Conservation (phyloP, 1,284 basidiomycete genomes). For the Pseudozyma tsukubaensis region DNA sequence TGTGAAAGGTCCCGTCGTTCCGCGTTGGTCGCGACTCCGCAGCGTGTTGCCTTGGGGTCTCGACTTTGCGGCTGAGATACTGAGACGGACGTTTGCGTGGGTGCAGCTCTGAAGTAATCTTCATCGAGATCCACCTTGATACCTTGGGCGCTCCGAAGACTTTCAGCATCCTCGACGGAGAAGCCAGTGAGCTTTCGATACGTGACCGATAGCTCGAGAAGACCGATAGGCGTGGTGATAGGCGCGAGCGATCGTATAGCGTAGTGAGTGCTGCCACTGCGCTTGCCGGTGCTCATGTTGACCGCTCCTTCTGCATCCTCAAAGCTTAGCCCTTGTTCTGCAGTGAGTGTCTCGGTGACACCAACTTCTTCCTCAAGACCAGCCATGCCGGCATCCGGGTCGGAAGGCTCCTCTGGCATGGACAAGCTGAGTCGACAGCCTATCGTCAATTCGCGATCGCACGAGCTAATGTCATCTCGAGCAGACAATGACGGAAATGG, state of each 20-base stretch:
- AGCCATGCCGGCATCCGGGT: not conserved
- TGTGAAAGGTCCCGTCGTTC: not conserved
- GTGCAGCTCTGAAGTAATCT: slow-evolving; percentile 50
- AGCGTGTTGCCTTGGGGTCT: too few relatives aligned
- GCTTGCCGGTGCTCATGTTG: not conserved
- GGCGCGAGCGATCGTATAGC: slow-evolving; percentile 17
- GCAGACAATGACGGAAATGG: slow-evolving; percentile 22
- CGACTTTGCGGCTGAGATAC: not conserved
- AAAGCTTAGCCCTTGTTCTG: not conserved
- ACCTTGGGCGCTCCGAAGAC: slow-evolving; percentile 17
- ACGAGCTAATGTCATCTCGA: slow-evolving; percentile 20
- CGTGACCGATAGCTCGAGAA: slow-evolving; percentile 44
- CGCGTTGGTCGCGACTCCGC: not conserved
- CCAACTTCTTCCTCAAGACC: slow-evolving; percentile 10
- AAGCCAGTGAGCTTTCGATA: slow-evolving; percentile 48
- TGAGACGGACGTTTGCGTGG: not conserved
- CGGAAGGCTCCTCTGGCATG: not conserved
- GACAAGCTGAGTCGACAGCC: slow-evolving; percentile 52
- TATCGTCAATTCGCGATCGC: slow-evolving; percentile 49
- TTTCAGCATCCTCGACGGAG: slow-evolving; percentile 43
- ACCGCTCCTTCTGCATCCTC: not conserved
- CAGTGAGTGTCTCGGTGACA: slow-evolving; percentile 8
- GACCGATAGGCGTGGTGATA: slow-evolving; percentile 38
- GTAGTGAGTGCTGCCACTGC: slow-evolving; percentile 16
- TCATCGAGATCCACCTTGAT: slow-evolving; percentile 55